Percentiles rank a stretch among this genome's conserved stretches.
These are phyloP conservation scores for Clavulina sp. DNA, from an alignment of 768 basidiomycete genomes.

Conservation along the genomic window DNA sequence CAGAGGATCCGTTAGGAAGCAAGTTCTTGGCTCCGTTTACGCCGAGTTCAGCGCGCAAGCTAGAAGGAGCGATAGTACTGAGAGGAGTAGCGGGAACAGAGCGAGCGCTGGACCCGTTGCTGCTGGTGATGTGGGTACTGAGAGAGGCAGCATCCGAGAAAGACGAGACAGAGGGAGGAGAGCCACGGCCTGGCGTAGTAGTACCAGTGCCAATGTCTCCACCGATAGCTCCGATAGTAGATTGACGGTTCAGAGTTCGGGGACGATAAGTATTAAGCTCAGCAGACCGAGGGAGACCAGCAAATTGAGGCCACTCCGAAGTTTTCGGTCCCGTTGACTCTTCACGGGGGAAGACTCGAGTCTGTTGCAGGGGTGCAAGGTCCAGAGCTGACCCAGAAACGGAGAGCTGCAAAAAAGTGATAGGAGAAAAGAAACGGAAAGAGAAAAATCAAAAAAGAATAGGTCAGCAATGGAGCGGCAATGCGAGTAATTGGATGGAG, in stretches of 20 bases:
- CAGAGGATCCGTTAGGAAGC: too few relatives aligned
- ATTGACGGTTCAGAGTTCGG: neutral
- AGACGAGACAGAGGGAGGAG: constrained; percentile 41
- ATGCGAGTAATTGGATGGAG: constrained; percentile 11
- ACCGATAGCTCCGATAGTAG: neutral
- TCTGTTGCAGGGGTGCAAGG: constrained; percentile 75
- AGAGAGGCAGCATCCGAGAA: constrained; percentile 30
- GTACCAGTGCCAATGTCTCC: neutral
- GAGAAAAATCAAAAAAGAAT: too few relatives aligned
- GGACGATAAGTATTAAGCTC: neutral
- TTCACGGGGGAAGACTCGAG: constrained; percentile 17
- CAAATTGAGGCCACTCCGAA: constrained; percentile 89
- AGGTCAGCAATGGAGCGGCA: constrained; percentile 6
- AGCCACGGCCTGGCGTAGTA: neutral
- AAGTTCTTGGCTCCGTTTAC: constrained; percentile 34
- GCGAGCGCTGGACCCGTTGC: constrained; percentile 26
- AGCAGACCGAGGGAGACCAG: constrained; percentile 31
- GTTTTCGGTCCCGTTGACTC: constrained; percentile 12
- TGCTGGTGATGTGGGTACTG: constrained; percentile 26
- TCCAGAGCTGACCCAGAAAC: constrained; percentile 86
- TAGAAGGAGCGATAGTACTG: constrained; percentile 26
- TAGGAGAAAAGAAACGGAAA: too few relatives aligned
- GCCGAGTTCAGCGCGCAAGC: constrained; percentile 9
- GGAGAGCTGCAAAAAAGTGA: constrained; percentile 57
- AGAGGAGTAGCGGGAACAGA: constrained; percentile 76